Conservation (phyloP, 805 yeast species). For the Dipodascopsis uninucleata region DNA sequence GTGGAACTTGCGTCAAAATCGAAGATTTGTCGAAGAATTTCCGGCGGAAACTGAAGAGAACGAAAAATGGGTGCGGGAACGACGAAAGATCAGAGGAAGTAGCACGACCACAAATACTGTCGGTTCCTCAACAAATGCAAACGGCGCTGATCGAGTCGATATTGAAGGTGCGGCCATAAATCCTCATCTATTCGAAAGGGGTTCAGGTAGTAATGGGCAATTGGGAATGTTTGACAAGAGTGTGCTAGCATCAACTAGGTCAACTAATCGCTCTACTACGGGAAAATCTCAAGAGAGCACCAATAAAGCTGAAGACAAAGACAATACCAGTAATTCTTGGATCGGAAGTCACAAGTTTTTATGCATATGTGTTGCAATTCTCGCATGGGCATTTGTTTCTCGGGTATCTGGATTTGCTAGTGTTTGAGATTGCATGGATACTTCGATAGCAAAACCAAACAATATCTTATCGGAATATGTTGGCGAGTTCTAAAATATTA, state of each 20-base stretch:
- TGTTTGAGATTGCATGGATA: too few relatives aligned
- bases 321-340: conserved; percentile 5
- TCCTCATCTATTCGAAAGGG: too few relatives aligned
- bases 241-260: too few relatives aligned
- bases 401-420: not conserved
- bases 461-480: too few relatives aligned
- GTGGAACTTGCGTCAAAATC: conserved; percentile 65
- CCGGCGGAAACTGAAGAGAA: conserved; percentile 58
- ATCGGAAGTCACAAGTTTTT: conserved; percentile 12
- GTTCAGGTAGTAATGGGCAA: not conserved
- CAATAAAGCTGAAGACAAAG: not conserved
- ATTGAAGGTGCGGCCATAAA: not conserved
- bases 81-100: not conserved
- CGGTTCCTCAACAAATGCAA: not conserved
- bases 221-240: conserved; percentile 8
- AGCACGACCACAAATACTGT: conserved; percentile 16
- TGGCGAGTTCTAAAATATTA: too few relatives aligned
- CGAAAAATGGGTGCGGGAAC: conserved; percentile 34
- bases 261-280: too few relatives aligned
- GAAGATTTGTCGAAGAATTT: conserved; percentile 58
- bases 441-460: too few relatives aligned
- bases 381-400: conserved; percentile 9
- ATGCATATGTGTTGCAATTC: conserved; percentile 10
- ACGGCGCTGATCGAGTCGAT: not conserved
- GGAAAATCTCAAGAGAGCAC: conserved; percentile 1